Evolutionary conservation across 768 basidiomycete genomes (phyloP), one percentile per base, ranked within the genome.

Genomic region (Trametes punicea): DNA sequence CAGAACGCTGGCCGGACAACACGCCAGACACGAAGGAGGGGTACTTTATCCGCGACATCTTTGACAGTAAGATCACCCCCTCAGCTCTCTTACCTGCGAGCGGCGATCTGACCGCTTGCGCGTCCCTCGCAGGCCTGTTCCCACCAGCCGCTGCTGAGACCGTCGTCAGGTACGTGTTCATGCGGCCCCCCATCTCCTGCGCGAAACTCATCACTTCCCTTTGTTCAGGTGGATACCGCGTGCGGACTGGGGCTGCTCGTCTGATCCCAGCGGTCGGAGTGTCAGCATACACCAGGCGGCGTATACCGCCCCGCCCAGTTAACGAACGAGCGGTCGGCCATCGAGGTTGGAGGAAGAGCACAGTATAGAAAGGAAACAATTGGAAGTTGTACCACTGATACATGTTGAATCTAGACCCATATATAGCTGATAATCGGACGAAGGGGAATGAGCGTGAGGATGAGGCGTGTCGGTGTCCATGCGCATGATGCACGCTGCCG

Each of bases 11-110:
- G 85, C 71, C 87, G 9, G 71, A 80, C 55, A 87, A 85, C 64
- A 86, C 88, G 0, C 95, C 97, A 5, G 91, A 94, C 62, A 98
- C 97, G 21, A 98, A 98, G 71, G 97, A 99, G 73, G 97, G 91
- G 0, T 98, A 95, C 73, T 84, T 81, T 64, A 90, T 98, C 67
- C 83, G 94, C 53, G 88, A 98, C 55, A 80, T 93, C 50, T 99
- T 99, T 66, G 92, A 98, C 69, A 75, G 89, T 84, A 67, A 67
- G 74, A n/a, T 61, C 18, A 2, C 20, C 20, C 31, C 25, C 16
- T 27, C 13, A 20, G 9, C 18, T n/a, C 5, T 26, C 18, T 51
- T 40, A 10, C 9, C 23, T 7, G 25, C 20, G 20, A 15, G 16
- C 38, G 18, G 53, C 6, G 23, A 49, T n/a, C 23, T 60, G 40